Conservation (phyloP, 2,329 filamentous ascomycete species). For the Orbilia ellipsospora region DNA sequence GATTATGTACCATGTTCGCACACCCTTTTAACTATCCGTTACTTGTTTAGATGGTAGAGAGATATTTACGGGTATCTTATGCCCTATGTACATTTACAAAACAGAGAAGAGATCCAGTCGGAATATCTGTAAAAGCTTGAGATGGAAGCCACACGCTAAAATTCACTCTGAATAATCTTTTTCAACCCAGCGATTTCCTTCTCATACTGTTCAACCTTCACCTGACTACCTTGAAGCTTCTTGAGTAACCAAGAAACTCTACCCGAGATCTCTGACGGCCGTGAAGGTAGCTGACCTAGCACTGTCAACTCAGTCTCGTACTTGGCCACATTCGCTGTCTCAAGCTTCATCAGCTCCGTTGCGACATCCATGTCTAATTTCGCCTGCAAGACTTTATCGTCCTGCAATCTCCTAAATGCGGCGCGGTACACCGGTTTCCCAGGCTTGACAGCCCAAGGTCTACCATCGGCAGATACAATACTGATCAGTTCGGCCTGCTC, state of each 20-base stretch:
- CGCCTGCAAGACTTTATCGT: constrained; percentile 59
- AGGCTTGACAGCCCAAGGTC: constrained; percentile 79
- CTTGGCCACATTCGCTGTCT: constrained; percentile 67
- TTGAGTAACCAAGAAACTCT: constrained; percentile 65
- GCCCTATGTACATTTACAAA: constrained; percentile 44
- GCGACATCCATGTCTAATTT: constrained; percentile 63
- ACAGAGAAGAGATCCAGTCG: constrained; percentile 11
- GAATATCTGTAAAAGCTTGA: constrained; percentile 27
- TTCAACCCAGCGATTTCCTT: constrained; percentile 65
- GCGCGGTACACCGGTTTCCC: constrained; percentile 88
- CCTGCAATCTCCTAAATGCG: constrained; percentile 73
- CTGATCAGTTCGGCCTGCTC: constrained; percentile 87
- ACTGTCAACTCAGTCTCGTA: constrained; percentile 66
- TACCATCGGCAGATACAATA: constrained; percentile 77
- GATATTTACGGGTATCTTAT: constrained; percentile 32
- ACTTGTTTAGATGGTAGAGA: background rate
- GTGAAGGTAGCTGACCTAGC: constrained; percentile 64
- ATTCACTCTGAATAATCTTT: constrained; percentile 66
- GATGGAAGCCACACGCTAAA: constrained; percentile 56
- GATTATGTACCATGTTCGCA: no score
- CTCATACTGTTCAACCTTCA: constrained; percentile 67
- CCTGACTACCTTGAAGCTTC: constrained; percentile 66
- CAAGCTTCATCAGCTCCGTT: constrained; percentile 64
- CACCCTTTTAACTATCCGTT: no score
- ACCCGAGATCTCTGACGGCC: constrained; percentile 63